Base-by-base conservation (phyloP, 352 stramenopile genomes). In the Phytophthora multivora region DNA sequence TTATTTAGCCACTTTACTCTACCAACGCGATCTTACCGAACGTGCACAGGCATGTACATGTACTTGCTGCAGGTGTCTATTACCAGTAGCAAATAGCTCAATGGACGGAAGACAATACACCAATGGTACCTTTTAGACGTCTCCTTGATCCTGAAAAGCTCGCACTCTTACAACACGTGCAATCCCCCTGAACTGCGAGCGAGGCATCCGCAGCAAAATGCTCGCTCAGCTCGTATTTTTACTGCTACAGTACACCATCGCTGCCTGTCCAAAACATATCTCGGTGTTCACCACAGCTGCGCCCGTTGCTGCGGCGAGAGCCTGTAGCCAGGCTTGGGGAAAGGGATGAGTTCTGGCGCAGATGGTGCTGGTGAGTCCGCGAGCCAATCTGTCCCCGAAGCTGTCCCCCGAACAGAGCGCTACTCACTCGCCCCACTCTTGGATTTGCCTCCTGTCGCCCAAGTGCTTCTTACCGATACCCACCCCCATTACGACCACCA, bases 371-470 rank as follows among this genome's bases (percentile, higher is more conserved):
- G 41, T 45, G 30, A 45, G 23, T 43, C 31, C 25, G 38, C 39
- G 55, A 47, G 50, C 56, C 30, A 51, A 59, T 25, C 36, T 53
- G 49, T 54, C 23, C 49, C 39, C 33, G 11, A 41, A 60, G 58
- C 42, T 67, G 26, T 60, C 40, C 16, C 50, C 56, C 33, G 36
- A 55, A 9, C 23, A 8, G 25, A 66, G 19, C 26, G 21, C 16
- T 42, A 56, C 47, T n/a, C 21, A 28, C 40, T 33, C 28, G 28
- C 47, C 40, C 57, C 51, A 75, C 30, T 75, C 40, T 67, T 75
- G 49, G 55, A 75, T 71, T 75, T 69, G 48, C 51, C 61, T 49
- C 58, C 21, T 64, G 46, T 68, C 47, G 30, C 54, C 50, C 61
- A 75, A 70, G 60, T 43, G 23, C 56, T 21, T 52, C 23, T 7